Conservation (phyloP, 2,329 filamentous ascomycete species). For the Penicillium glabrum region DNA sequence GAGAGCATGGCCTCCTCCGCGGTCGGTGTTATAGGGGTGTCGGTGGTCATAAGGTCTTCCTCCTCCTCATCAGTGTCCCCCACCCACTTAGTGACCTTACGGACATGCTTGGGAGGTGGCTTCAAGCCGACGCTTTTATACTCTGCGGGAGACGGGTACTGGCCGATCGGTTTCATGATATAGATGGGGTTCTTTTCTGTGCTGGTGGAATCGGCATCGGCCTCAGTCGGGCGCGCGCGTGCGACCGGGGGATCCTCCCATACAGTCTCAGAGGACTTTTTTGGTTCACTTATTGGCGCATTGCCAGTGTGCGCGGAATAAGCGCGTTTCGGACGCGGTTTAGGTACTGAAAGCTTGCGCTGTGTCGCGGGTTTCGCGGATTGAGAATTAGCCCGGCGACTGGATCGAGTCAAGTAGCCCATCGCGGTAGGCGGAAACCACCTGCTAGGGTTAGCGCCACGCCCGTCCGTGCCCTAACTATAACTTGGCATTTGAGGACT, state of each 20-base stretch:
- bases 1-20: constrained; percentile 16
- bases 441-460: constrained; percentile 22
- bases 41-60: constrained; percentile 11
- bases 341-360: constrained; percentile 17
- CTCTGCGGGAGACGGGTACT: constrained; percentile 22
- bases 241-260: constrained; percentile 9
- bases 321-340: constrained; percentile 15
- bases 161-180: constrained; percentile 24
- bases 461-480: constrained; percentile 19
- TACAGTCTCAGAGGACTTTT: constrained; percentile 5
- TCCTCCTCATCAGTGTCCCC: constrained; percentile 4
- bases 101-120: constrained; percentile 9
- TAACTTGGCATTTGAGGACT: neutral
- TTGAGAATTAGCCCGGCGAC: constrained; percentile 13
- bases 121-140: constrained; percentile 21
- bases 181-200: neutral
- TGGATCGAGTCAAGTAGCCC: constrained; percentile 16
- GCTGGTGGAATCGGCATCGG: constrained; percentile 6
- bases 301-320: neutral
- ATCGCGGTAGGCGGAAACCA: constrained; percentile 21
- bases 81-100: constrained; percentile 10
- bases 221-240: constrained; percentile 13
- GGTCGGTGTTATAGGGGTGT: constrained; percentile 22
- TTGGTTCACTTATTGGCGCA: constrained; percentile 2
- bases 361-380: constrained; percentile 12